Evolutionary conservation across 75 land plant genomes (phyloP).

Genomic region (Cupressus sempervirens): DNA sequence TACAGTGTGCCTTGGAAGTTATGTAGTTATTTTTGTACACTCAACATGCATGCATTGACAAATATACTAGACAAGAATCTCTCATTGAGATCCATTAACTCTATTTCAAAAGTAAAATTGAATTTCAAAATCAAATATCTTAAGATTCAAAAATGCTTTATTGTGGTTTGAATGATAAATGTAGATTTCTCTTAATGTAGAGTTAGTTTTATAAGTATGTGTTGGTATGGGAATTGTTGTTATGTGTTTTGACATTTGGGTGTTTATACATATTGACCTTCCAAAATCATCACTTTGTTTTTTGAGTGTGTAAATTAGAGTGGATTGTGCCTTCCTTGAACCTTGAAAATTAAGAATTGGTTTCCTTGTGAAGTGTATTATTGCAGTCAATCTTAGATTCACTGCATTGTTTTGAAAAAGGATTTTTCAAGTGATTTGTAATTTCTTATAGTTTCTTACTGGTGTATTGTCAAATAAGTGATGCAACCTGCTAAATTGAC

Average conservation of each 20-base stretch:
- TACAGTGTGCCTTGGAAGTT: neutral
- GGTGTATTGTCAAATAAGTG: too few relatives aligned
- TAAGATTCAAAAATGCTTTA: neutral
- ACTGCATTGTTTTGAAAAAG: too few relatives aligned
- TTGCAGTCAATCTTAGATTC: too few relatives aligned
- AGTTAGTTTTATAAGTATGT: neutral
- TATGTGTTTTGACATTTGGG: neutral
- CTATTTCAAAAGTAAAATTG: neutral
- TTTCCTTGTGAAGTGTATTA: neutral
- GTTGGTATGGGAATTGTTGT: neutral
- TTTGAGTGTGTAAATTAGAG: neutral
- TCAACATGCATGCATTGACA: neutral
- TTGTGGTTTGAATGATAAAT: neutral
- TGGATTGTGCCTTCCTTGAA: neutral
- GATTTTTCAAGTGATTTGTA: too few relatives aligned
- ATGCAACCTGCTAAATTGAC: too few relatives aligned
- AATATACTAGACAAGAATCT: neutral
- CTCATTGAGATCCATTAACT: neutral
- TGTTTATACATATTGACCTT: neutral
- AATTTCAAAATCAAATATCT: neutral
- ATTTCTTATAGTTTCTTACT: too few relatives aligned
- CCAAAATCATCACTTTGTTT: neutral
- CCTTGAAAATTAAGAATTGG: neutral
- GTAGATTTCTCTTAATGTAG: neutral
- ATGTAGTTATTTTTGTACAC: neutral